Conservation (phyloP, 768 basidiomycete species). For the Termitomyces titanicus region DNA sequence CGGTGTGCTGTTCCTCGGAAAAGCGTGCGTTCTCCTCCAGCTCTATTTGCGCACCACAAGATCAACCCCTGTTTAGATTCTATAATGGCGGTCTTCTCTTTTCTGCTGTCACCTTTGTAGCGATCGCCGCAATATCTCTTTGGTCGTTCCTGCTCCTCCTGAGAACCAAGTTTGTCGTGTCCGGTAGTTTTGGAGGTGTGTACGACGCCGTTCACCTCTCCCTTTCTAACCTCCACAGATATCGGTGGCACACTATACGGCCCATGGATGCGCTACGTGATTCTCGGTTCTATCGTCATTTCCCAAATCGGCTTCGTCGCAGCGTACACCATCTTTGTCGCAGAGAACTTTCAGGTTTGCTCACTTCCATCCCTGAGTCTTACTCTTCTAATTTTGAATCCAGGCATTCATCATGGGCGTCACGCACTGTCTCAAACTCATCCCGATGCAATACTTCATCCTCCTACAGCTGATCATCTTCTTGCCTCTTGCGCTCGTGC, state of each 20-base stretch:
- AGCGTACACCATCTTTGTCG: constrained; percentile 95
- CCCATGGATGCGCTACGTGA: constrained; percentile 86
- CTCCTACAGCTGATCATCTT: constrained; percentile 81
- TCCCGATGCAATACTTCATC: constrained; percentile 80
- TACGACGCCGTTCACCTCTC: constrained; percentile 22
- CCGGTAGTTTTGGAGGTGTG: constrained; percentile 88
- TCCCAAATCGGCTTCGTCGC: constrained; percentile 89
- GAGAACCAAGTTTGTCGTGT: constrained; percentile 81
- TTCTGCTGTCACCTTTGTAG: constrained; percentile 69
- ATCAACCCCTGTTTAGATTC: constrained; percentile 51
- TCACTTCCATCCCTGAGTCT: background rate
- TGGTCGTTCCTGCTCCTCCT: constrained; percentile 93
- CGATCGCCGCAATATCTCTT: constrained; percentile 83
- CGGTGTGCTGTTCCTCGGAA: constrained; percentile 93
- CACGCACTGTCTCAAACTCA: constrained; percentile 64
- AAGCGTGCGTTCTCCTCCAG: constrained; percentile 56
- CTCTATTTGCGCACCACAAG: background rate
- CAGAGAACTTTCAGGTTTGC: constrained; percentile 72
- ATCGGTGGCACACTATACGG: constrained; percentile 93
- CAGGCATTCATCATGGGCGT: constrained; percentile 82
- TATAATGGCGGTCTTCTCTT: constrained; percentile 94
- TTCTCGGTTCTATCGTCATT: constrained; percentile 81
- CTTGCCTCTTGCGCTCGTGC: constrained; percentile 83
- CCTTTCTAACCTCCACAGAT: constrained; percentile 41
- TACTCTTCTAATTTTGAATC: no score